A percentile compares a stretch with the other conserved stretches of the same genome.
Evolutionary conservation across 192 early-diverging fungal genomes (phyloP).

Genomic region (Coemansia sp.): DNA sequence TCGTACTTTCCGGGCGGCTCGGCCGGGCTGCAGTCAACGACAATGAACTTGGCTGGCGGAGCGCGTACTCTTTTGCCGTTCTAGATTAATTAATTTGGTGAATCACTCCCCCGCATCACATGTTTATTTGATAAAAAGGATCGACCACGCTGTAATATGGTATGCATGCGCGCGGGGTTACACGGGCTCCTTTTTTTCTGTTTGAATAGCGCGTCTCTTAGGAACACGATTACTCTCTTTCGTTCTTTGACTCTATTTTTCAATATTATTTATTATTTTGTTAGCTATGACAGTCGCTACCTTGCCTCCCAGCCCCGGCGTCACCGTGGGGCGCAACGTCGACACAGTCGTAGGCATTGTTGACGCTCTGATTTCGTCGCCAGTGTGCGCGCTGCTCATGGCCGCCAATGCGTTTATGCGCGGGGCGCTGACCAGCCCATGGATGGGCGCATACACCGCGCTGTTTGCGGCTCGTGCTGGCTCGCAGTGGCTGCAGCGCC

Average conservation of each 20-base stretch:
- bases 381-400: slow-evolving; percentile 12
- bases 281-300: not conserved
- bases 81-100: not conserved
- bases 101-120: not conserved
- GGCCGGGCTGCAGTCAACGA: slow-evolving; percentile 62
- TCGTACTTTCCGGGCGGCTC: slow-evolving; percentile 82
- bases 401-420: slow-evolving; percentile 17
- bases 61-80: slow-evolving; percentile 53
- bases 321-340: slow-evolving; percentile 36
- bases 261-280: not conserved
- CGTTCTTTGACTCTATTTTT: not conserved
- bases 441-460: slow-evolving; percentile 18
- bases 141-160: not conserved
- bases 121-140: not conserved
- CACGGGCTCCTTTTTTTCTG: not conserved
- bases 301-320: not conserved
- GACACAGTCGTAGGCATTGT: slow-evolving; percentile 27
- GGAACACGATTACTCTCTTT: not conserved
- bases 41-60: slow-evolving; percentile 45
- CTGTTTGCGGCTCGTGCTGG: slow-evolving; percentile 14
- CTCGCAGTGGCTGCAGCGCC: not conserved
- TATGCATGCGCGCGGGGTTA: not conserved
- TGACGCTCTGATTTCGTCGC: slow-evolving; percentile 9
- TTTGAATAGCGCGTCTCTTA: not conserved
- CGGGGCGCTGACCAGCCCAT: not conserved